Base-by-base conservation (phyloP, 164 flowering plant species). In the Brasenia schreberi region DNA sequence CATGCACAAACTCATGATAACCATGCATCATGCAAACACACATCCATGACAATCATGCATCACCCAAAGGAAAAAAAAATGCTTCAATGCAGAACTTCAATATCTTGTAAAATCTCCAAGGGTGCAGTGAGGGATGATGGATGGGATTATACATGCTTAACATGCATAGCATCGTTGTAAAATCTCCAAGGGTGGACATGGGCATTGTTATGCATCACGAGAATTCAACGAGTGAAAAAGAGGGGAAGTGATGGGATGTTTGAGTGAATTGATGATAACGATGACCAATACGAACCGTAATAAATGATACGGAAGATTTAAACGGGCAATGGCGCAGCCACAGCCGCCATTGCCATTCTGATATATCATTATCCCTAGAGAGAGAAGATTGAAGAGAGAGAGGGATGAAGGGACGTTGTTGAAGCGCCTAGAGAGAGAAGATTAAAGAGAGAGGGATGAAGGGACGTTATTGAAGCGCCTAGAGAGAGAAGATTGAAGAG, bases 261-360 rank as follows among this genome's bases (percentile, higher is more conserved):
- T 2, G 56, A 9, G 16, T 6, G 16, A 5, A 14, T 7, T 7
- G 12, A 49, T 14, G 12, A 49, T 14, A 3, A 49, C 5, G 56
- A 49, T 4, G 56, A 49, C 56, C 56, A 6, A 49, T 49, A 49
- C 10, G 56, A 18, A 18, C 18, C 12, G 19, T 65, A 45, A 33
- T 65, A 19, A 65, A 43, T 65, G 19, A 18, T 45, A 9, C 39
- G 39, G 44, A 65, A 17, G 43, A 45, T 49, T 49, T 5, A 6
- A 49, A 14, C 10, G 56, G 56, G 16, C 4, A 68, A 79, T 82
- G 79, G 86, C 86, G 84, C 84, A 82, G 90, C 79, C 84, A 75
- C 19, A 82, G 87, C 90, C 90, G 90, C 85, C 88, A 79, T 80
- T 84, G 56, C 56, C 16, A 66, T 67, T 72, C 71, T 60, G 5